phyloP scores from a whole-genome alignment of 75 land plant species.

The Pinus taeda region DNA sequence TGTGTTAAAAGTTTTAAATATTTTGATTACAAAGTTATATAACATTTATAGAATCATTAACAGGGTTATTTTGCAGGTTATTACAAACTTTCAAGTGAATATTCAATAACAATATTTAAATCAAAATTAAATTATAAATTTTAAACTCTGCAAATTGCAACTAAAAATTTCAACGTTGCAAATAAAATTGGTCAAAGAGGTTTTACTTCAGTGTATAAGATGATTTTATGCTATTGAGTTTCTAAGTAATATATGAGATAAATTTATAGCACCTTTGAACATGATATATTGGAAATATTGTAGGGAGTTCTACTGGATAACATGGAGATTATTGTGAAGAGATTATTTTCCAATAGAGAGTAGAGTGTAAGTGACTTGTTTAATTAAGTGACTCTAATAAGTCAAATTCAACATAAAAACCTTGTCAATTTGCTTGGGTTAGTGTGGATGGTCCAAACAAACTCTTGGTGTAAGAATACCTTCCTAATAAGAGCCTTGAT shows the following conservation, averaged over 20 bases:
- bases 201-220: constrained; percentile 37
- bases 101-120: constrained; percentile 11
- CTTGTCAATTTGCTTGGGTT: no score
- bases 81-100: not conserved
- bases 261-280: not conserved
- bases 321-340: constrained; percentile 28
- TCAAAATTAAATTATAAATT: constrained; percentile 24
- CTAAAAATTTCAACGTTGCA: constrained; percentile 16
- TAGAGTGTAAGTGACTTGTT: no score
- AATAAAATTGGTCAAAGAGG: constrained; percentile 39
- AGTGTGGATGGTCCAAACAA: no score
- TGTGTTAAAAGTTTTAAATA: no score
- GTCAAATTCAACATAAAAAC: no score
- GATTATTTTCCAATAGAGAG: no score
- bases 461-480: no score
- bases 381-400: no score
- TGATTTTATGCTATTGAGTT: not conserved
- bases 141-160: constrained; percentile 15
- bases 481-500: no score
- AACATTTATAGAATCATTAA: no score
- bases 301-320: constrained; percentile 33
- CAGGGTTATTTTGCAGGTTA: no score
- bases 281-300: not conserved
- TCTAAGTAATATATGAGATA: not conserved
- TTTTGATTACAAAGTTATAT: no score